Evolutionary conservation across 2,329 filamentous ascomycete species (phyloP).

Genomic region (Scytalidium lignicola): DNA sequence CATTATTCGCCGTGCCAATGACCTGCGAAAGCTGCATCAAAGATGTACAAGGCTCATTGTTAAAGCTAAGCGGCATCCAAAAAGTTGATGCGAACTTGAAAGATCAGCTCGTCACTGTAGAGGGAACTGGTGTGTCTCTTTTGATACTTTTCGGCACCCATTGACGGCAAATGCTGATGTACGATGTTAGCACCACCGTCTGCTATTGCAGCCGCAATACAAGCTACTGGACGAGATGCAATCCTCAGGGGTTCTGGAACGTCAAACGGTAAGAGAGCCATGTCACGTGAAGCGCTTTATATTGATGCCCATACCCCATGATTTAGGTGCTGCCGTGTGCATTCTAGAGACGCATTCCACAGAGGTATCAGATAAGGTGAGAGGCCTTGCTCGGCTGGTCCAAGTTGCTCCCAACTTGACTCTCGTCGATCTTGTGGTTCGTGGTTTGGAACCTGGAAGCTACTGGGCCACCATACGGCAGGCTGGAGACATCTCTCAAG

Average conservation of each 20-base stretch:
- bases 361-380: conserved; percentile 61
- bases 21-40: conserved; percentile 87
- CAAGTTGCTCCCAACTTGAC: conserved; percentile 76
- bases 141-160: conserved; percentile 68
- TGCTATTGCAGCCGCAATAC: conserved; percentile 81
- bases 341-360: conserved; percentile 82
- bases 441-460: conserved; percentile 71
- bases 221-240: conserved; percentile 85
- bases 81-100: conserved; percentile 79
- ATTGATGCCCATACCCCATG: conserved; percentile 15
- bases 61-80: conserved; percentile 71
- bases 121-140: conserved; percentile 64
- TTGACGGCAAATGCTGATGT: conserved; percentile 76
- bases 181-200: conserved; percentile 68
- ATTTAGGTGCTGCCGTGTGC: conserved; percentile 74
- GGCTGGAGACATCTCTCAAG: conserved; percentile 79
- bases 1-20: conserved; percentile 90
- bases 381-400: conserved; percentile 88
- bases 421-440: conserved; percentile 80
- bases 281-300: not conserved
- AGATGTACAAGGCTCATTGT: conserved; percentile 73
- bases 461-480: conserved; percentile 84
- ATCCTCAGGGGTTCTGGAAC: conserved; percentile 85
- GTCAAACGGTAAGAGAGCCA: conserved; percentile 63
- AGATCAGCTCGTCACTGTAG: conserved; percentile 77